Evolutionary conservation across 2,329 filamentous ascomycete genomes (phyloP).

Genomic region (Trichophyton simii): DNA sequence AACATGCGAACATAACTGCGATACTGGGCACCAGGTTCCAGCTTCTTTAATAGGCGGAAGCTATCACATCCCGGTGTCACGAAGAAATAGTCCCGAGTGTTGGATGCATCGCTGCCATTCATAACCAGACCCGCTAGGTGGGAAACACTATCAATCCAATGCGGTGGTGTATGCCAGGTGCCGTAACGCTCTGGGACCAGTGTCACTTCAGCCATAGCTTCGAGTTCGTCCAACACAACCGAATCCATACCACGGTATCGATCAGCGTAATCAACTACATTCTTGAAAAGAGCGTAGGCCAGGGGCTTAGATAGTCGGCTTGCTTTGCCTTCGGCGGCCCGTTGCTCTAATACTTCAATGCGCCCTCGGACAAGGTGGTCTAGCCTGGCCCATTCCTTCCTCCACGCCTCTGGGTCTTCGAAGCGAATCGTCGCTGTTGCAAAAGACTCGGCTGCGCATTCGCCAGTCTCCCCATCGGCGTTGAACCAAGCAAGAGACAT

Average conservation of each 20-base stretch:
- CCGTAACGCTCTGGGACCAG: slow-evolving; percentile 14
- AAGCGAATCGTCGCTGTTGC: slow-evolving; percentile 5
- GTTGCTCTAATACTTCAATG: slow-evolving; percentile 17
- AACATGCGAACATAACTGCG: slow-evolving; percentile 5
- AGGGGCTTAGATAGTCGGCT: slow-evolving; percentile 23
- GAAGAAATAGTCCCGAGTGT: slow-evolving; percentile 21
- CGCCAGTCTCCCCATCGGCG: neutral
- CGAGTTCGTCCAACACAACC: slow-evolving; percentile 27
- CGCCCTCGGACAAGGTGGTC: neutral
- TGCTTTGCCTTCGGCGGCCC: slow-evolving; percentile 18
- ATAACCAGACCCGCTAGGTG: slow-evolving; percentile 29
- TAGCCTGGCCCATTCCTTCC: slow-evolving; percentile 16
- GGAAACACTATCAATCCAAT: slow-evolving; percentile 25
- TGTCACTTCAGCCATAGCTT: slow-evolving; percentile 25
- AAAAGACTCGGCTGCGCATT: slow-evolving; percentile 1
- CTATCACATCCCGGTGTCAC: slow-evolving; percentile 26
- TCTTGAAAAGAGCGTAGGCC: slow-evolving; percentile 27
- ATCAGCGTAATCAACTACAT: slow-evolving; percentile 24
- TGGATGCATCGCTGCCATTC: slow-evolving; percentile 23
- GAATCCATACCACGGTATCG: slow-evolving; percentile 27
- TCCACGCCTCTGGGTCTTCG: slow-evolving; percentile 13
- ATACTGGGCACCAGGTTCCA: neutral
- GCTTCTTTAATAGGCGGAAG: slow-evolving; percentile 15
- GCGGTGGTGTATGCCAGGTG: slow-evolving; percentile 18
- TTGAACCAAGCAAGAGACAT: neutral